Evolutionary conservation across 2,329 filamentous ascomycete species (phyloP).

Genomic region (Cadophora sp.): DNA sequence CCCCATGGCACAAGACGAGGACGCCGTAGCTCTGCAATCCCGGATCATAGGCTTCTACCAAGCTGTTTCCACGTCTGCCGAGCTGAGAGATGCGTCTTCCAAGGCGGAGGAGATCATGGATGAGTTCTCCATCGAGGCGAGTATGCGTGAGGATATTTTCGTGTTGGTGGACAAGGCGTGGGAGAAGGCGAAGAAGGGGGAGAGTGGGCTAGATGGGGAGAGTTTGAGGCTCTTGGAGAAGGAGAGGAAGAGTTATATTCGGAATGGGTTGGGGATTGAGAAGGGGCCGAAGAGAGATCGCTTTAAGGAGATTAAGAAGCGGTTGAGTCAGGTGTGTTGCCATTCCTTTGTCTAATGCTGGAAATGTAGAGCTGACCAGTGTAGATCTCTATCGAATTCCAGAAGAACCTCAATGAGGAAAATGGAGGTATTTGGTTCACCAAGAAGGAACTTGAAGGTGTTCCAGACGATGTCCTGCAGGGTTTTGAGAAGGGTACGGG

Average conservation of each 20-base stretch:
- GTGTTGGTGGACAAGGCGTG: slow-evolving; percentile 65
- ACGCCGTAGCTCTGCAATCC: slow-evolving; percentile 62
- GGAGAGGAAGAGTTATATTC: slow-evolving; percentile 78
- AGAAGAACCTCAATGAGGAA: slow-evolving; percentile 85
- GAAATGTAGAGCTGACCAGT: slow-evolving; percentile 47
- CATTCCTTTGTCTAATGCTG: too few species aligned
- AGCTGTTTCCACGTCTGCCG: slow-evolving; percentile 73
- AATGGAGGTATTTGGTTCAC: slow-evolving; percentile 83
- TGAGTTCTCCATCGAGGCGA: slow-evolving; percentile 78
- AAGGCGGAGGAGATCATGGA: slow-evolving; percentile 79
- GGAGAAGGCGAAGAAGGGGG: slow-evolving; percentile 53
- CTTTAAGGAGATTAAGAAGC: slow-evolving; percentile 88
- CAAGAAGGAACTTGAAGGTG: slow-evolving; percentile 73
- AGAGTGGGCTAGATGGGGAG: slow-evolving; percentile 65
- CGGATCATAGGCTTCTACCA: slow-evolving; percentile 83
- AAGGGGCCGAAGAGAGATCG: slow-evolving; percentile 74
- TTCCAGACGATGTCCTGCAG: slow-evolving; percentile 72
- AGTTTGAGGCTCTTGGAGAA: slow-evolving; percentile 76
- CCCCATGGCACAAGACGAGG: slow-evolving; percentile 78
- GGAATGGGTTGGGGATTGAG: slow-evolving; percentile 76
- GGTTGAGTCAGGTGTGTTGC: slow-evolving; percentile 51
- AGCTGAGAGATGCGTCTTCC: slow-evolving; percentile 75
- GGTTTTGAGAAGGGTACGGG: slow-evolving; percentile 74
- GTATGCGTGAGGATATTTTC: slow-evolving; percentile 85
- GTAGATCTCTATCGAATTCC: slow-evolving; percentile 75